Base-by-base conservation (phyloP, 2,329 filamentous ascomycete genomes). In the Fonsecaea pugnacius region DNA sequence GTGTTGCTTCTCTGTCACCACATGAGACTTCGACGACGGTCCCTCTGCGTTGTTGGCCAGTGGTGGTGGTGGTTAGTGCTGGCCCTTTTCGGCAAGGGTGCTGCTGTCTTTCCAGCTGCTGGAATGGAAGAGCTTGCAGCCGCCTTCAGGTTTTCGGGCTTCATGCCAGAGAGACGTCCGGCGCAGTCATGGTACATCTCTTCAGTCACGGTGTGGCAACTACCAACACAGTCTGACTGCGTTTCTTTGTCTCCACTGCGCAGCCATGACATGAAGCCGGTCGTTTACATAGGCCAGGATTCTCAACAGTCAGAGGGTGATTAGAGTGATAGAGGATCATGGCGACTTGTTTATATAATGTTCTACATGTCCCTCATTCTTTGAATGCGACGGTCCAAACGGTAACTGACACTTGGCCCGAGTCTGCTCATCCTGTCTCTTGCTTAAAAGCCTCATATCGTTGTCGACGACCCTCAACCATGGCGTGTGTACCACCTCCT, bases 401-500 rank as follows among this genome's bases (percentile, higher is more conserved):
- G 21, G 9, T 10, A 48, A 27, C 9, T 48, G 40, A 12, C n/a
- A 46, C 40, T 48, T 48, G 8, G 21, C 9, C 21, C 21, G 10
- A 46, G 40, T 10, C 21, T 27, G 21, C 24, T 27, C n/a, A 24
- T 8, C 5, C 21, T 3, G 8, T 48, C 21, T 48, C 21, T 27
- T 24, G 43, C 21, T 48, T 24, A 48, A 24, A 48, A 48, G 43
- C 21, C 3, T n/a, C 2, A 52, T 8, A 16, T 18, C 32, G 14
- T 32, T 9, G 21, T 10, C 24, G 21, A 24, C 16, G 14, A 30
- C 8, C 8, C 24, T 12, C 55, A 30, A 38, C 46, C 8, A 74
- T 70, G 72, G 82, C 2, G 69, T 75, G n/a, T 77, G 55, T 43
- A 48, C 36, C 50, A 61, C 58, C 60, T 57, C 60, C 50, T 12